A percentile compares a stretch with the other conserved stretches of the same genome.
Conservation (phyloP, 2,329 filamentous ascomycete genomes). For the Nigrospora oryzae region DNA sequence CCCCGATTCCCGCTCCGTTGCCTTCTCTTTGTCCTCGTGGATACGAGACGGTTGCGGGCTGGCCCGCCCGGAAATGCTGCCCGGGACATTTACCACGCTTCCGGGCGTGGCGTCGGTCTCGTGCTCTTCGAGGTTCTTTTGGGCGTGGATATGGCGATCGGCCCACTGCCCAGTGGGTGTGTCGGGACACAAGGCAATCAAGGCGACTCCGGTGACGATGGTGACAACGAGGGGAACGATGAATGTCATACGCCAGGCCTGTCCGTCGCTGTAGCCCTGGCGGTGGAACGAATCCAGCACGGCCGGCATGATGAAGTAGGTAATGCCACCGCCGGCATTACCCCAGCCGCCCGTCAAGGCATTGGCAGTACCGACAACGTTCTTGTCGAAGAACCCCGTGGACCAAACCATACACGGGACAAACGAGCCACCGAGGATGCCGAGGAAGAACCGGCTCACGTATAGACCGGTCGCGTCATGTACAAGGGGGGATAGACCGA, state of each 20-base stretch:
- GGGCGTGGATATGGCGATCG: constrained; percentile 53
- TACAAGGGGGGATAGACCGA: constrained; percentile 72
- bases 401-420: constrained; percentile 90
- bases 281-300: constrained; percentile 71
- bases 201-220: constrained; percentile 52
- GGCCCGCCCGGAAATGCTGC: constrained; percentile 34
- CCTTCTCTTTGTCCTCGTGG: constrained; percentile 33
- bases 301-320: constrained; percentile 89
- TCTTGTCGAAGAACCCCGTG: constrained; percentile 89
- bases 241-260: constrained; percentile 79
- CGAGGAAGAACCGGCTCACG: constrained; percentile 69
- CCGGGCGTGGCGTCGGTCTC: constrained; percentile 22
- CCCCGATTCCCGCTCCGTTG: constrained; percentile 13
- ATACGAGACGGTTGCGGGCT: constrained; percentile 21
- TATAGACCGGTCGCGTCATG: constrained; percentile 61
- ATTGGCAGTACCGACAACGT: constrained; percentile 82
- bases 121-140: constrained; percentile 42
- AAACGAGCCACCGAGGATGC: constrained; percentile 69
- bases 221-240: constrained; percentile 76
- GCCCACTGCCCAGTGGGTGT: constrained; percentile 78
- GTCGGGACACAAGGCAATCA: constrained; percentile 70
- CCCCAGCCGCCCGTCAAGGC: constrained; percentile 78
- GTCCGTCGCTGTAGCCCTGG: constrained; percentile 52
- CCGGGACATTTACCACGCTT: constrained; percentile 42
- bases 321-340: constrained; percentile 82